Conservation (phyloP, 306 rosid species). For the Cicer pinnatifidum region DNA sequence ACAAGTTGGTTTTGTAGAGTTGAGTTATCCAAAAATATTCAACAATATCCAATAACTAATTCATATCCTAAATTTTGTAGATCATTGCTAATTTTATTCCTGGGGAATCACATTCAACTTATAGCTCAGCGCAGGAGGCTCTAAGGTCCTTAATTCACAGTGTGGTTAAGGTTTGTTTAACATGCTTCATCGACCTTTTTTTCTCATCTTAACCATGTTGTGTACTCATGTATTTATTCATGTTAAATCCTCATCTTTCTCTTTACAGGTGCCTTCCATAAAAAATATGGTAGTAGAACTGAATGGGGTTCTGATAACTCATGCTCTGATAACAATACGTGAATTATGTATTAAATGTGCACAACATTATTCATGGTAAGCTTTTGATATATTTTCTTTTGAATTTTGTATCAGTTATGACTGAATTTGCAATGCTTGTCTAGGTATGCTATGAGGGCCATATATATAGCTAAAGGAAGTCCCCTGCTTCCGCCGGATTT, state of each 20-base stretch:
- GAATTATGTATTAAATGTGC: slow-evolving; percentile 82
- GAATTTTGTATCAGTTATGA: slow-evolving; percentile 36
- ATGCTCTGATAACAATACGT: slow-evolving; percentile 87
- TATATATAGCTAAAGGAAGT: slow-evolving; percentile 98
- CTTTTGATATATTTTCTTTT: slow-evolving; percentile 30
- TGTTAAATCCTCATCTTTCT: slow-evolving; percentile 28
- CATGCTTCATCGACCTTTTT: slow-evolving; percentile 7
- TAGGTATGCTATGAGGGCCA: slow-evolving; percentile 96
- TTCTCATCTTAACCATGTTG: slow-evolving; percentile 24
- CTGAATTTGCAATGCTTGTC: slow-evolving; percentile 47
- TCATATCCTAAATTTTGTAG: slow-evolving; percentile 54
- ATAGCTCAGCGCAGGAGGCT: slow-evolving; percentile 92
- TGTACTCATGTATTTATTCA: slow-evolving; percentile 14
- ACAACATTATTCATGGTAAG: slow-evolving; percentile 96
- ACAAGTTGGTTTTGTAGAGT: background rate
- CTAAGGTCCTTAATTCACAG: slow-evolving; percentile 88
- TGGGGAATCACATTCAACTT: slow-evolving; percentile 81
- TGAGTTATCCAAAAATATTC: slow-evolving; percentile 16
- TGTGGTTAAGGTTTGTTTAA: slow-evolving; percentile 77
- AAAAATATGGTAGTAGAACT: slow-evolving; percentile 89
- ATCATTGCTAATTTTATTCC: slow-evolving; percentile 87
- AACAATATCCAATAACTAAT: slow-evolving; percentile 29
- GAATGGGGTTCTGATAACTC: slow-evolving; percentile 88
- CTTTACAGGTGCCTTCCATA: slow-evolving; percentile 81
- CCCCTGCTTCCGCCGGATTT: slow-evolving; percentile 94